phyloP scores from a whole-genome alignment of 495 filamentous ascomycete species.

The Bathelium albidoporum region DNA sequence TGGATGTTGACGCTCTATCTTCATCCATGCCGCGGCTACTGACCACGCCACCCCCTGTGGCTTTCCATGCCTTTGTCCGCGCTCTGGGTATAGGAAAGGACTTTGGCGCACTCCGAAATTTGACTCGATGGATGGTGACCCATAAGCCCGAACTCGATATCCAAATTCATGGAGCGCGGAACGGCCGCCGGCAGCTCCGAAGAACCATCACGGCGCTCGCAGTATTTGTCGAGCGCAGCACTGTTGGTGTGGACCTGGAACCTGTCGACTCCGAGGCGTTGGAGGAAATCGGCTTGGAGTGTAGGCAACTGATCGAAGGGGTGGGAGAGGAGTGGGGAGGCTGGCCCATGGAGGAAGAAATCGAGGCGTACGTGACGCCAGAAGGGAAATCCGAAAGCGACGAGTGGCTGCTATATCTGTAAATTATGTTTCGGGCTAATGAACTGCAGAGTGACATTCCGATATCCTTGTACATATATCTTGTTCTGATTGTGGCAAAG shows the following conservation, averaged over 20 bases:
- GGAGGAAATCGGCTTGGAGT: neutral
- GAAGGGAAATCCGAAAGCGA: neutral
- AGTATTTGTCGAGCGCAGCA: conserved; percentile 42
- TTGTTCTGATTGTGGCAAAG: no score
- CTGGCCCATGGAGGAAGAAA: neutral
- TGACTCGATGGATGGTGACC: conserved; percentile 22
- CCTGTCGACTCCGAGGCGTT: neutral
- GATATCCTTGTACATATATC: neutral
- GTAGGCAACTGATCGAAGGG: neutral
- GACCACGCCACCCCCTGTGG: conserved; percentile 11
- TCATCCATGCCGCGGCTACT: conserved; percentile 14
- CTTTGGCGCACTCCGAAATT: conserved; percentile 23
- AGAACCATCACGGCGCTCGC: conserved; percentile 43
- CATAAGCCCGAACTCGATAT: conserved; percentile 15
- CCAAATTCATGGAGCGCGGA: conserved; percentile 17
- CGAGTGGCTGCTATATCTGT: neutral
- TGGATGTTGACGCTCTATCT: neutral
- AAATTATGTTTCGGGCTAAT: neutral
- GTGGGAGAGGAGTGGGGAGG: neutral
- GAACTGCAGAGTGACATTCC: neutral
- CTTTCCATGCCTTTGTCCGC: conserved; percentile 31
- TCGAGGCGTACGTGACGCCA: neutral
- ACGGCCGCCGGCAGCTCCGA: conserved; percentile 38
- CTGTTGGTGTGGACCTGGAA: conserved; percentile 9
- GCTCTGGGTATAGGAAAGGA: conserved; percentile 26